phyloP scores from a whole-genome alignment of 2,329 filamentous ascomycete genomes.

The Dothideomycetes sp. region DNA sequence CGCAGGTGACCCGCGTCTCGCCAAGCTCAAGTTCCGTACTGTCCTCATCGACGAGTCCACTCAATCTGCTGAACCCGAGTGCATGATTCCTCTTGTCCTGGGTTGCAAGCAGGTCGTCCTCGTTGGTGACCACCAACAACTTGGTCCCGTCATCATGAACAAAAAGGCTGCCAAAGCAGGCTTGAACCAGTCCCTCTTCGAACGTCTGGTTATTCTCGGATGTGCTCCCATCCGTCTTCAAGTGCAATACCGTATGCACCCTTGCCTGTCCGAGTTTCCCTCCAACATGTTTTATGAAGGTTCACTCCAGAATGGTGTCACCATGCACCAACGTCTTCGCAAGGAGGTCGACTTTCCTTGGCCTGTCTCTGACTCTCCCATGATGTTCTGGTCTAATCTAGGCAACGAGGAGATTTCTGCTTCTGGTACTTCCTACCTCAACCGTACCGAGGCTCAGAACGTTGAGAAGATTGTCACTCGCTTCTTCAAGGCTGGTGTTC shows the following conservation, averaged over 20 bases:
- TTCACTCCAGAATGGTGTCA: conserved; percentile 91
- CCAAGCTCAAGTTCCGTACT: conserved; percentile 97
- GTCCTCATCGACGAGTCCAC: conserved; percentile 97
- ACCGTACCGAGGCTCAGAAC: conserved; percentile 91
- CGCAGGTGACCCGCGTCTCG: conserved; percentile 85
- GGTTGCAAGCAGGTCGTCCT: conserved; percentile 99
- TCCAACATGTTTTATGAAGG: conserved; percentile 99
- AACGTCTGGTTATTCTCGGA: conserved; percentile 86
- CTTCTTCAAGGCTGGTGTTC: conserved; percentile 98
- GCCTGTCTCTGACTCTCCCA: conserved; percentile 86
- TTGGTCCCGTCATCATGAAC: conserved; percentile 99
- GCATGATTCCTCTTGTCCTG: conserved; percentile 94
- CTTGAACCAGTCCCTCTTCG: conserved; percentile 95
- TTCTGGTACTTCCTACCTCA: conserved; percentile 94
- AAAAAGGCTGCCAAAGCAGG: conserved; percentile 98
- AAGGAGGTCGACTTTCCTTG: conserved; percentile 96
- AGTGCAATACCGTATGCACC: conserved; percentile 98
- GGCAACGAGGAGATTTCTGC: conserved; percentile 97
- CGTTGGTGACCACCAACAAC: conserved; percentile 94
- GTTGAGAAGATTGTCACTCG: conserved; percentile 97
- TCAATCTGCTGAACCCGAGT: conserved; percentile 94
- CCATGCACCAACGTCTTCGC: conserved; percentile 74
- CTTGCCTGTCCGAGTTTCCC: conserved; percentile 90
- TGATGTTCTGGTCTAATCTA: conserved; percentile 99
- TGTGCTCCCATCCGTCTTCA: conserved; percentile 86